Base-by-base conservation (phyloP, 106 monocot species). In the Iris macrosiphon region DNA sequence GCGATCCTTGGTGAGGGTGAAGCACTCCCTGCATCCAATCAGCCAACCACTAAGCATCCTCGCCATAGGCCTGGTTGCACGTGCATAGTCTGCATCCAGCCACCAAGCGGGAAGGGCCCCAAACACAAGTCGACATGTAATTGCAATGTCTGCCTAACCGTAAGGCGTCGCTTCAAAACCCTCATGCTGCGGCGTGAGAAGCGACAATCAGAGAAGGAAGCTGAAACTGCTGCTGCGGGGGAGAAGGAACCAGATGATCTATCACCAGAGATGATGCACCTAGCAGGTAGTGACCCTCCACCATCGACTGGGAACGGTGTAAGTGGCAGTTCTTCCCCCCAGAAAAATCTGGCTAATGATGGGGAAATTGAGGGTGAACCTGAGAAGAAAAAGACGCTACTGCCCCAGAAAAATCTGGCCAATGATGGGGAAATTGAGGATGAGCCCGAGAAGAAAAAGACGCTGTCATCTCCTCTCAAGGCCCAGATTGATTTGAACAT, bases 81-180 rank as follows among this genome's bases (percentile, higher is more conserved):
- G 7, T 92, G 92, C 79, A 86, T 92, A 32, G 85, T 92, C 15
- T 92, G 92, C 67, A 85, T 92, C 62, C 92, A 92, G 56, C 92
- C 85, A 1, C 92, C 92, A 0, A 92, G 92, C 32, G 92, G 92
- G 26, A 92, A 85, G 62, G 92, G 92, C 6, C 85, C 92, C 26
- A 92, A 92, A 73, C 92, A 92, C 73, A 82, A 82, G 59, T 73
- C 62, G 40, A 70, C 69, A 0, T 92, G 92, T 58, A 63, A 59
- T n/a, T 92, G 92, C 60, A 86, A 85, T 39, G 79, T 92, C 19
- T 92, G 92, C 43, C 61, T 85, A 22, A 85, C 82, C 0, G 85
- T 85, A 17, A 78, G 72, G 23, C 74, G 92, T 17, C 64, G 92
- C 7, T 92, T 86, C 55, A 60, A 65, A 24, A 92, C 92, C 2